These are phyloP conservation scores for Coleophoma cylindrospora DNA, from an alignment of 2,329 filamentous ascomycete genomes.

Conservation along the genomic window DNA sequence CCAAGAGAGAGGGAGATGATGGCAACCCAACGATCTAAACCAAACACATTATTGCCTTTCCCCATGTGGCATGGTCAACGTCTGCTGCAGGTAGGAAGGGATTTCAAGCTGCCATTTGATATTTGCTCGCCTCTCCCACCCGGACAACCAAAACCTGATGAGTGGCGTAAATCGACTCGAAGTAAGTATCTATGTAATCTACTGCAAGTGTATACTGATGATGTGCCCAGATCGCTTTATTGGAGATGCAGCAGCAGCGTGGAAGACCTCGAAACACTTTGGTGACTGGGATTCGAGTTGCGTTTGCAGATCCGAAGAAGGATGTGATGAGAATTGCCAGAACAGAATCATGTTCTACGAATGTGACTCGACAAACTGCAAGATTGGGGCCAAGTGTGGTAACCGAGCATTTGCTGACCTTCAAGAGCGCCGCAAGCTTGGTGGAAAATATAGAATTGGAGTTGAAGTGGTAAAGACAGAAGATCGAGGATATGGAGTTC, in stretches of 20 bases:
- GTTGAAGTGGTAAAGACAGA: constrained; percentile 91
- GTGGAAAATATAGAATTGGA: constrained; percentile 84
- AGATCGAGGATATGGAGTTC: constrained; percentile 86
- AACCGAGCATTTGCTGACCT: constrained; percentile 87
- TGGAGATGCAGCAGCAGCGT: constrained; percentile 73
- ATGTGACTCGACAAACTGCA: constrained; percentile 88
- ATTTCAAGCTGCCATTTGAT: constrained; percentile 88
- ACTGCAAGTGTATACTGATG: constrained; percentile 7
- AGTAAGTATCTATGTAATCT: constrained; percentile 51
- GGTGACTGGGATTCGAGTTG: constrained; percentile 74
- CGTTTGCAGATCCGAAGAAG: constrained; percentile 70
- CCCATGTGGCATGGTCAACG: constrained; percentile 76
- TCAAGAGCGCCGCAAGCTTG: constrained; percentile 66
- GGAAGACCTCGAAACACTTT: constrained; percentile 73
- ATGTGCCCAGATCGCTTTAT: constrained; percentile 72
- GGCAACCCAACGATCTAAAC: constrained; percentile 39
- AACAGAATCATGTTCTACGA: constrained; percentile 98
- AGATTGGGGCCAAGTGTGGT: constrained; percentile 69
- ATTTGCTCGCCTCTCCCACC: constrained; percentile 82
- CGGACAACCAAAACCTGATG: constrained; percentile 85
- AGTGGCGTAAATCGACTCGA: constrained; percentile 88
- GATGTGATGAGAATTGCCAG: constrained; percentile 85
- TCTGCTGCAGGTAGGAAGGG: constrained; percentile 64
- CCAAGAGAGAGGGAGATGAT: constrained; percentile 45
- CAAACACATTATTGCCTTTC: constrained; percentile 60